phyloP scores from a whole-genome alignment of 2,329 filamentous ascomycete species.

The Cordyceps militaris region DNA sequence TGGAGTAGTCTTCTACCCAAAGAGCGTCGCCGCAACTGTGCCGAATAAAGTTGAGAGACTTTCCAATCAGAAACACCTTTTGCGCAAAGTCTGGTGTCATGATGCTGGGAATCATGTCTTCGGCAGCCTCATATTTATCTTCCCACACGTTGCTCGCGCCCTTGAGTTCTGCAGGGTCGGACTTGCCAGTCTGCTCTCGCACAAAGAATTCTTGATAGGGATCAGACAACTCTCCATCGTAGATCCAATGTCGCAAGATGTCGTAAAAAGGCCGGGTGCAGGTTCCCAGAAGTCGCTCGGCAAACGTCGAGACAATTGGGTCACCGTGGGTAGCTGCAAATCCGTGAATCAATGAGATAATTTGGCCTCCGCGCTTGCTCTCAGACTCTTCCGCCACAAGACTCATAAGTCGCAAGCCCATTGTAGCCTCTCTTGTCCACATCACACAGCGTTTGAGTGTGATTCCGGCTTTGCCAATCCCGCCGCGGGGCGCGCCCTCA shows the following conservation, averaged over 20 bases:
- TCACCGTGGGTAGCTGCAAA: conserved; percentile 94
- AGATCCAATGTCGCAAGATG: conserved; percentile 94
- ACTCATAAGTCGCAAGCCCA: conserved; percentile 89
- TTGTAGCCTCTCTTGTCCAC: conserved; percentile 95
- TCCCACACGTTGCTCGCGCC: conserved; percentile 92
- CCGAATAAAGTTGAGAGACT: conserved; percentile 95
- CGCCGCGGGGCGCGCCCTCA: conserved; percentile 57
- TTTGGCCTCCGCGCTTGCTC: conserved; percentile 74
- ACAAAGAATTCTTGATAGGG: conserved; percentile 96
- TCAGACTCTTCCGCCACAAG: conserved; percentile 88
- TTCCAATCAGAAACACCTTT: conserved; percentile 95
- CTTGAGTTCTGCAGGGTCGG: conserved; percentile 44
- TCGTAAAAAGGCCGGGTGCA: conserved; percentile 95
- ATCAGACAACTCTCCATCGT: conserved; percentile 95
- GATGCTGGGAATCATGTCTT: conserved; percentile 85
- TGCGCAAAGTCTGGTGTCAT: conserved; percentile 90
- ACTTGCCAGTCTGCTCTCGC: conserved; percentile 59
- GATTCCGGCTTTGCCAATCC: conserved; percentile 79
- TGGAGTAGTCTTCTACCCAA: conserved; percentile 95
- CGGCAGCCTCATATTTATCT: conserved; percentile 85
- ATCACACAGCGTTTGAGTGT: conserved; percentile 93
- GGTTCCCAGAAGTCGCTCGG: conserved; percentile 76
- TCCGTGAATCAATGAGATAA: conserved; percentile 88
- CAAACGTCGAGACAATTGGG: conserved; percentile 87
- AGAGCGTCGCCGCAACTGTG: conserved; percentile 89